phyloP scores from a whole-genome alignment of 73 alveolate species.

The Paramecium bursaria region DNA sequence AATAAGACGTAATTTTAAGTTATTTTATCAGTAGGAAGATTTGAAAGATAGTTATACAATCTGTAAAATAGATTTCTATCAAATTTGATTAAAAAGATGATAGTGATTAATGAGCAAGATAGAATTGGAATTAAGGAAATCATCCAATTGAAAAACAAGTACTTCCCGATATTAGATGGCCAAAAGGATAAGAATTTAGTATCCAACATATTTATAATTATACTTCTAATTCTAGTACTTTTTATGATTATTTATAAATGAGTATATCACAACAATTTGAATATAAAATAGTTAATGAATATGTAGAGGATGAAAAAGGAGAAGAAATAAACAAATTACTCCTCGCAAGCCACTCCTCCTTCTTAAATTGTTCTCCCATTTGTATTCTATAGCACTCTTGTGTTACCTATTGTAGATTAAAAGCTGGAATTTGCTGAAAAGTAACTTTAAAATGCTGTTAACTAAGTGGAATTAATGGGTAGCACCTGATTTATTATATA shows the following conservation, averaged over 20 bases:
- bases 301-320: slow-evolving; percentile 71
- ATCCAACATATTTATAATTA: too few relatives aligned
- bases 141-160: too few relatives aligned
- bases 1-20: not conserved
- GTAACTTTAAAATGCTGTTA: slow-evolving; percentile 29
- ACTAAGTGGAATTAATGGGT: slow-evolving; percentile 47
- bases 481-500: slow-evolving; percentile 36
- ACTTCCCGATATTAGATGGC: too few relatives aligned
- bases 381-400: slow-evolving; percentile 25
- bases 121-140: slow-evolving; percentile 60
- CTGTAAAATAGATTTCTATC: slow-evolving; percentile 13
- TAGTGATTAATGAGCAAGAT: slow-evolving; percentile 52
- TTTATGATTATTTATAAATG: too few relatives aligned
- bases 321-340: slow-evolving; percentile 70
- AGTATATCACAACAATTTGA: slow-evolving; percentile 57
- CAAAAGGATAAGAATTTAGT: too few relatives aligned
- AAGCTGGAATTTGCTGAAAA: slow-evolving; percentile 40
- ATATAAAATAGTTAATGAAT: slow-evolving; percentile 67
- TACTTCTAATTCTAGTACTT: too few relatives aligned
- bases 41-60: not conserved
- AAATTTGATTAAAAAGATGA: slow-evolving; percentile 40
- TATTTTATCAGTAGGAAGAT: not conserved
- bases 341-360: slow-evolving; percentile 69
- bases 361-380: slow-evolving; percentile 63
- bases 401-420: slow-evolving; percentile 59